Percentiles rank a stretch among this genome's conserved stretches.
These are phyloP conservation scores for Apiotrichum brassicae DNA, from an alignment of 1,284 basidiomycete genomes.

Conservation along the genomic window DNA sequence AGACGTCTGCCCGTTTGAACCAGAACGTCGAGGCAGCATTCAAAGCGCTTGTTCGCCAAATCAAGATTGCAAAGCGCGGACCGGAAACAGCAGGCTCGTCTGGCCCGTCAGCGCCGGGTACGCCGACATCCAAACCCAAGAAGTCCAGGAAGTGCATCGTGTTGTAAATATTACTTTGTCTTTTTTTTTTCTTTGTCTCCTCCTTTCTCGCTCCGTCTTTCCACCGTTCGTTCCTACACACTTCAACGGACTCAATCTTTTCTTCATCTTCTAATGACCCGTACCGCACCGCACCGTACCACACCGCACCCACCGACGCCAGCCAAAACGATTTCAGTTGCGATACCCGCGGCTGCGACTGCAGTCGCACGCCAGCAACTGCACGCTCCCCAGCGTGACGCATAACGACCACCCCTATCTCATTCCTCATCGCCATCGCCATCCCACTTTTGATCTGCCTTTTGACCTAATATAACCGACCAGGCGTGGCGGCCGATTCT, in stretches of 20 bases:
- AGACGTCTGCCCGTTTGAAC: constrained; percentile 92
- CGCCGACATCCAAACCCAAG: constrained; percentile 29
- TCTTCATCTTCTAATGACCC: too few relatives aligned
- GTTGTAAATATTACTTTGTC: constrained; percentile 27
- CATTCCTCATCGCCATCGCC: too few relatives aligned
- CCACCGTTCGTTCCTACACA: too few relatives aligned
- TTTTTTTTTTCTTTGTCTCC: background rate
- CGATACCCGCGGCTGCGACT: too few relatives aligned
- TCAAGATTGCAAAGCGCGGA: constrained; percentile 49
- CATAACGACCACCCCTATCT: background rate
- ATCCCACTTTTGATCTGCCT: too few relatives aligned
- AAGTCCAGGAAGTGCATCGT: constrained; percentile 47
- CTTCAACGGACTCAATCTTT: background rate
- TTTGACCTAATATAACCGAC: background rate
- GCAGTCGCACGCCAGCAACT: too few relatives aligned
- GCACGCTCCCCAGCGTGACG: background rate
- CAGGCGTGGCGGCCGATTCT: background rate
- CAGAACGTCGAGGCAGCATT: constrained; percentile 93
- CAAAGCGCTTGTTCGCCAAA: constrained; percentile 78
- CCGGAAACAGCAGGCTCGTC: background rate
- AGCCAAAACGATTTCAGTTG: background rate
- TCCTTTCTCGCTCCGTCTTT: too few relatives aligned
- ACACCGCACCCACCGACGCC: background rate
- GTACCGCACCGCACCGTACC: too few relatives aligned
- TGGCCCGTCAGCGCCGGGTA: background rate